phyloP scores from a whole-genome alignment of 2,329 filamentous ascomycete species.

The Fusarium subtropicale region DNA sequence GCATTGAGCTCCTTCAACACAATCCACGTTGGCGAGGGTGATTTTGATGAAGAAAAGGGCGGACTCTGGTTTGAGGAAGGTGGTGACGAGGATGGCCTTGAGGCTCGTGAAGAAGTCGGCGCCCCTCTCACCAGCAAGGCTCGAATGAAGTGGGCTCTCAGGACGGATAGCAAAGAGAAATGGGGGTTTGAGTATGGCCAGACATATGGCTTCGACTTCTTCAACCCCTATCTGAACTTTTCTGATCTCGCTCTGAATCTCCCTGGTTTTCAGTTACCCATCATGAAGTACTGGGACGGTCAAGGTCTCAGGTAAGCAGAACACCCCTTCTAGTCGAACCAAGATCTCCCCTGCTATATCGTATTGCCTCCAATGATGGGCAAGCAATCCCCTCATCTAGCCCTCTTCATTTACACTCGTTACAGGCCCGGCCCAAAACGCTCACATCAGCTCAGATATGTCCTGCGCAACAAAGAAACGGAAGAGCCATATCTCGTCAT shows the following conservation, averaged over 20 bases:
- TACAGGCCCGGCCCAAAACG: slow-evolving; percentile 61
- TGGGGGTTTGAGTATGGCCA: slow-evolving; percentile 67
- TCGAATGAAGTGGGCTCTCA: slow-evolving; percentile 70
- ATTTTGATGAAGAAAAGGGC: slow-evolving; percentile 60
- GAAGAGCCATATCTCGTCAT: slow-evolving; percentile 83
- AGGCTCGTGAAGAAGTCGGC: slow-evolving; percentile 58
- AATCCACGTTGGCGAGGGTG: slow-evolving; percentile 71
- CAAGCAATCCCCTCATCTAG: slow-evolving; percentile 12
- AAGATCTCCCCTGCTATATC: not conserved
- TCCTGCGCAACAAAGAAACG: slow-evolving; percentile 83
- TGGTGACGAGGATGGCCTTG: slow-evolving; percentile 67
- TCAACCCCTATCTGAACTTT: slow-evolving; percentile 93
- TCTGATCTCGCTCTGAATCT: slow-evolving; percentile 75
- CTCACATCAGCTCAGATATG: slow-evolving; percentile 90
- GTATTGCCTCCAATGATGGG: not conserved
- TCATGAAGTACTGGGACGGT: slow-evolving; percentile 84
- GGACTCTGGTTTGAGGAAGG: slow-evolving; percentile 74
- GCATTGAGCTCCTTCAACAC: slow-evolving; percentile 84
- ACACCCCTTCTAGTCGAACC: not conserved
- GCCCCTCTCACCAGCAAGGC: slow-evolving; percentile 65
- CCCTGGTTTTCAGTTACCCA: slow-evolving; percentile 77
- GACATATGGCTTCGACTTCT: slow-evolving; percentile 75
- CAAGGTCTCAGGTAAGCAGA: slow-evolving; percentile 76
- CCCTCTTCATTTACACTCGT: slow-evolving; percentile 39
- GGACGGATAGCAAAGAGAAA: slow-evolving; percentile 59